A percentile compares a stretch with the other conserved stretches of the same genome.
phyloP scores from a whole-genome alignment of 1,284 basidiomycete genomes.

The Meripilus lineatus region DNA sequence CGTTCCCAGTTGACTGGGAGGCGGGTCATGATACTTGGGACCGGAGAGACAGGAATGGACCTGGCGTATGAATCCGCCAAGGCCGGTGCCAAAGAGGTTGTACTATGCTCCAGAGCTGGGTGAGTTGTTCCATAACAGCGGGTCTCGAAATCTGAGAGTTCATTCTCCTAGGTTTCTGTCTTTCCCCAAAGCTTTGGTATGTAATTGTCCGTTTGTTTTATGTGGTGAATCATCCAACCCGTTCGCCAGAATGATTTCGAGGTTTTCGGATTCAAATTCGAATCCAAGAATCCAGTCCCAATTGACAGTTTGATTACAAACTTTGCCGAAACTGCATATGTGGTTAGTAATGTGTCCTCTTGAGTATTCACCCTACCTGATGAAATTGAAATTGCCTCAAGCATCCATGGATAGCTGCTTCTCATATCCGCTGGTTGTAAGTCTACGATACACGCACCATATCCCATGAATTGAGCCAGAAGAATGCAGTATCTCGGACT shows the following conservation, averaged over 20 bases:
- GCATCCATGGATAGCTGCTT: slow-evolving; percentile 53
- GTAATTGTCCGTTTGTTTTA: slow-evolving; percentile 9
- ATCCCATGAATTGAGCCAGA: too few relatives aligned
- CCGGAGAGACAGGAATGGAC: slow-evolving; percentile 68
- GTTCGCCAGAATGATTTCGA: slow-evolving; percentile 49
- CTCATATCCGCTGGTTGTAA: slow-evolving; percentile 59
- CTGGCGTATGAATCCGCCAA: slow-evolving; percentile 50
- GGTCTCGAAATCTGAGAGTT: too few relatives aligned
- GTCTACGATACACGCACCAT: slow-evolving; percentile 14
- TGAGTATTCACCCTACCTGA: slow-evolving; percentile 15
- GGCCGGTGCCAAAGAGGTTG: slow-evolving; percentile 48
- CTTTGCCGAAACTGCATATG: slow-evolving; percentile 50
- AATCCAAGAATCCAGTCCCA: slow-evolving; percentile 40
- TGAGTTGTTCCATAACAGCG: too few relatives aligned
- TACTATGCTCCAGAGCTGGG: slow-evolving; percentile 50
- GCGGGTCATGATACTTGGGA: slow-evolving; percentile 53
- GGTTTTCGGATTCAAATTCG: slow-evolving; percentile 45
- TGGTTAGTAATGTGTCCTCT: slow-evolving; percentile 30
- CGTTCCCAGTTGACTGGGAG: slow-evolving; percentile 41
- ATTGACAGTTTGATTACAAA: slow-evolving; percentile 61
- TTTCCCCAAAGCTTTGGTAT: slow-evolving; percentile 55
- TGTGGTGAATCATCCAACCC: not conserved
- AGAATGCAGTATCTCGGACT: slow-evolving; percentile 51
- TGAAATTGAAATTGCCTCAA: slow-evolving; percentile 12
- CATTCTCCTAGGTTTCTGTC: slow-evolving; percentile 52